These are phyloP conservation scores for Yueomyces sp. DNA, from an alignment of 1,139 yeast genomes.

Conservation along the genomic window DNA sequence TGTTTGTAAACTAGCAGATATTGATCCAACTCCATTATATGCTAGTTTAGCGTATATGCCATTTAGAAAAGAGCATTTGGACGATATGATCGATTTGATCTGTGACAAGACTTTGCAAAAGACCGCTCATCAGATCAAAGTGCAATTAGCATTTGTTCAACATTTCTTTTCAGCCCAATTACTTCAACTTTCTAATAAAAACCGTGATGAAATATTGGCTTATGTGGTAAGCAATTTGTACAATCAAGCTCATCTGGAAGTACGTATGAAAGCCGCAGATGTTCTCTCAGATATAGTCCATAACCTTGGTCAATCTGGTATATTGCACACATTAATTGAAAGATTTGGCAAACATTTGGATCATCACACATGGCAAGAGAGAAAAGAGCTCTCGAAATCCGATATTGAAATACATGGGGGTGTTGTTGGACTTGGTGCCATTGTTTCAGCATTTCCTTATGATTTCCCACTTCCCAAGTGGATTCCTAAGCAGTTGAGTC, in stretches of 20 bases:
- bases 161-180: slow-evolving; percentile 65
- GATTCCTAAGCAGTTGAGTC: slow-evolving; percentile 67
- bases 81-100: slow-evolving; percentile 38
- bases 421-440: slow-evolving; percentile 77
- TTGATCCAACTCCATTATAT: slow-evolving; percentile 44
- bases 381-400: slow-evolving; percentile 29
- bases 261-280: slow-evolving; percentile 63
- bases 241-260: slow-evolving; percentile 53
- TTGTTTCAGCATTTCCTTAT: slow-evolving; percentile 84
- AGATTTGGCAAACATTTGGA: slow-evolving; percentile 24
- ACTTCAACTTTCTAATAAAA: slow-evolving; percentile 37
- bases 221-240: slow-evolving; percentile 43
- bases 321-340: slow-evolving; percentile 27
- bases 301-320: slow-evolving; percentile 43
- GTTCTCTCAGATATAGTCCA: slow-evolving; percentile 77
- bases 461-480: slow-evolving; percentile 84
- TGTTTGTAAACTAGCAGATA: slow-evolving; percentile 62
- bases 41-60: slow-evolving; percentile 49
- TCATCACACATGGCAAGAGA: slow-evolving; percentile 15
- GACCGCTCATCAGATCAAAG: slow-evolving; percentile 56
- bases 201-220: slow-evolving; percentile 39
- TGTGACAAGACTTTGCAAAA: slow-evolving; percentile 25
- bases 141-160: slow-evolving; percentile 61
- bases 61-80: slow-evolving; percentile 33
- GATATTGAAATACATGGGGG: slow-evolving; percentile 68